A percentile compares a stretch with the other conserved stretches of the same genome.
These are phyloP conservation scores for Blumeriella jaapii DNA, from an alignment of 2,329 filamentous ascomycete genomes.

Conservation along the genomic window DNA sequence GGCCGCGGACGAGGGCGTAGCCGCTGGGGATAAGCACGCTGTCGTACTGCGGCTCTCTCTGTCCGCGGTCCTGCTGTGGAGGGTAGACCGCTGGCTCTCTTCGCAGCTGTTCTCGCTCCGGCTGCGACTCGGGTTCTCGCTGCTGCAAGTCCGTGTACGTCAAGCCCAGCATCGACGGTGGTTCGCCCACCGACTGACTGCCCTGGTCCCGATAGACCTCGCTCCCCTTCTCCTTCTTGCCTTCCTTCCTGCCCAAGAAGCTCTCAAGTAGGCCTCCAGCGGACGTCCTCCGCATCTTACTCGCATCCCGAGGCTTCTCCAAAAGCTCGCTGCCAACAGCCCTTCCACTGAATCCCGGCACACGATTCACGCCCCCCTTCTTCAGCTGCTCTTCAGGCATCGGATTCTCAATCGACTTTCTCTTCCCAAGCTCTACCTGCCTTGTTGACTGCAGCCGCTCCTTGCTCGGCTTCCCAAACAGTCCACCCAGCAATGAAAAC, in stretches of 20 bases:
- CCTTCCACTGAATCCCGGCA: no score
- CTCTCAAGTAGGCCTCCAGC: slow-evolving; percentile 19
- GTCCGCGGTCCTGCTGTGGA: slow-evolving; percentile 12
- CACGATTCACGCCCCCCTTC: no score
- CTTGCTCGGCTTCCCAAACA: slow-evolving; percentile 18
- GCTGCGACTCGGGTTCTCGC: slow-evolving; percentile 7
- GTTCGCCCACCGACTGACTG: slow-evolving; percentile 6
- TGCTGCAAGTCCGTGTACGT: slow-evolving; percentile 22
- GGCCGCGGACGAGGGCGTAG: slow-evolving; percentile 23
- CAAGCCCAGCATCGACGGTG: slow-evolving; percentile 11
- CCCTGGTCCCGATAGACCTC: slow-evolving; percentile 16
- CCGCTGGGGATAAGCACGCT: slow-evolving; percentile 25
- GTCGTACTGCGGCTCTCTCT: slow-evolving; percentile 23
- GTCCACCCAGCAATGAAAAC: slow-evolving; percentile 30
- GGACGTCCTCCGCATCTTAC: slow-evolving; percentile 18
- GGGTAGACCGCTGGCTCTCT: background rate
- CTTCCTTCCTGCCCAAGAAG: slow-evolving; percentile 16
- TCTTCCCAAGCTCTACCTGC: slow-evolving; percentile 10
- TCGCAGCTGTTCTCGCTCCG: slow-evolving; percentile 2
- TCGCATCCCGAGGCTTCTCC: slow-evolving; percentile 6
- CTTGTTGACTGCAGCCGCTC: slow-evolving; percentile 9
- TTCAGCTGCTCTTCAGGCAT: background rate
- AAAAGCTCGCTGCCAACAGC: no score
- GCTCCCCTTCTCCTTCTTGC: slow-evolving; percentile 15
- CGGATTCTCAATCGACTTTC: slow-evolving; percentile 10